Base-by-base conservation (phyloP, 352 stramenopile species). In the Aphanomyces invadans region DNA sequence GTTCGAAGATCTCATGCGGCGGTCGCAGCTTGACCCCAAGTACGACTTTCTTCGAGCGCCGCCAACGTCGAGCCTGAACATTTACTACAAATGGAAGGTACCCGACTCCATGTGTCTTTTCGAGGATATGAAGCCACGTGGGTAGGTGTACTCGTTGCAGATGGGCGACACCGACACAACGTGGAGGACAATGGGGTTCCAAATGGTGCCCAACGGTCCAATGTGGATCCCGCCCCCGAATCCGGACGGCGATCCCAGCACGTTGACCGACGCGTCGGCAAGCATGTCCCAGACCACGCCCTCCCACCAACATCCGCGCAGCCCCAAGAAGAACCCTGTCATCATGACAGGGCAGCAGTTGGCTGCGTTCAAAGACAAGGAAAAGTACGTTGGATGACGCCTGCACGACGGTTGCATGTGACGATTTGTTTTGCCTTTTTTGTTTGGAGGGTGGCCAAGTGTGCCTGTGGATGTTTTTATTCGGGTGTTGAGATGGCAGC, bases 301-400 rank as follows among this genome's bases (percentile, higher is more conserved):
- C 52, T 31, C 11, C 45, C 17, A 4, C 31, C 32, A 53, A 66
- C 32, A 45, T 42, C 21, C 31, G 0, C 32, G 39, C 4, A 23
- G 63, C 33, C 29, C 33, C 9, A 59, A 48, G 32, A 62, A 72
- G 7, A 53, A 76, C 31, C 62, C 61, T 26, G 54, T 60, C 9
- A 38, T 88, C 39, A 62, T 88, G 36, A 92, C 83, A 1, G 83
- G 83, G 0, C 81, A 90, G 55, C 81, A 90, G 71, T 79, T 92
- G 55, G 81, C 81, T 31, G 78, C 78, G 17, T 81, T 81, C 9
- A 74, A 80, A 4, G 83, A 90, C 15, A 72, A 88, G 54, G 77
- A 89, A 62, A 72, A 57, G 57, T 65, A 56, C 9, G 44, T 4
- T 25, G n/a, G 19, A 12, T 46, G n/a, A n/a, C n/a, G n/a, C n/a